These are phyloP conservation scores for Corchorus olitorius DNA, from an alignment of 345 rosid genomes.

Conservation along the genomic window DNA sequence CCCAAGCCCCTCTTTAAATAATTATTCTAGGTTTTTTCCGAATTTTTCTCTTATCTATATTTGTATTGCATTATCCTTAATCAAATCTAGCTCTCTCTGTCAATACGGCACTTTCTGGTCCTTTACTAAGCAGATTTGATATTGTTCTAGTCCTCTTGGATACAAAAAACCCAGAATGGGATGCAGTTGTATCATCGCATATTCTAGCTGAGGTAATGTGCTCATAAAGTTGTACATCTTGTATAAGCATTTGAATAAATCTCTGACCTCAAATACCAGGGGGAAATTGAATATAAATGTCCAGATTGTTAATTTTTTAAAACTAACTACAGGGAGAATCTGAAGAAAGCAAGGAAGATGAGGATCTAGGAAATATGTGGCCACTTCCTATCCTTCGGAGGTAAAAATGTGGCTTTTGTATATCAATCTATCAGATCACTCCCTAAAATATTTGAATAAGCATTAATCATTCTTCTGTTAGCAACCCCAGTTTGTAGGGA, in stretches of 20 bases:
- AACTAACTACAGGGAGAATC: constrained; percentile 47
- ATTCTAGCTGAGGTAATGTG: constrained; percentile 79
- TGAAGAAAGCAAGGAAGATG: constrained; percentile 39
- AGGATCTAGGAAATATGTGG: constrained; percentile 65
- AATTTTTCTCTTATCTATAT: background rate
- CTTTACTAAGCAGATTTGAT: constrained; percentile 91
- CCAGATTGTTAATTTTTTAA: constrained; percentile 19
- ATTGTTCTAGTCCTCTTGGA: constrained; percentile 92
- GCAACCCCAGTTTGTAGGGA: background rate
- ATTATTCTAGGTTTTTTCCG: background rate
- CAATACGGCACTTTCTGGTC: constrained; percentile 95
- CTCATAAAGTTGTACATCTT: background rate
- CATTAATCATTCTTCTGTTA: background rate
- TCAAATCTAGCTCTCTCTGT: constrained; percentile 77
- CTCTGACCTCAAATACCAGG: background rate
- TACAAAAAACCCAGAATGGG: constrained; percentile 98
- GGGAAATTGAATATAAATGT: background rate
- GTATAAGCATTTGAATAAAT: constrained; percentile 8
- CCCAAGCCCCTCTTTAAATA: background rate
- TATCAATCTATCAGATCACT: no score
- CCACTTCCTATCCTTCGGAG: constrained; percentile 77
- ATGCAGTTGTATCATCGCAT: constrained; percentile 95
- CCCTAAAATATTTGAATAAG: no score
- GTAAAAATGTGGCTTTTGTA: constrained; percentile 31
- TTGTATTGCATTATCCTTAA: constrained; percentile 45